Base-by-base conservation (phyloP, 495 filamentous ascomycete species). In the Tetracladium setigerum region DNA sequence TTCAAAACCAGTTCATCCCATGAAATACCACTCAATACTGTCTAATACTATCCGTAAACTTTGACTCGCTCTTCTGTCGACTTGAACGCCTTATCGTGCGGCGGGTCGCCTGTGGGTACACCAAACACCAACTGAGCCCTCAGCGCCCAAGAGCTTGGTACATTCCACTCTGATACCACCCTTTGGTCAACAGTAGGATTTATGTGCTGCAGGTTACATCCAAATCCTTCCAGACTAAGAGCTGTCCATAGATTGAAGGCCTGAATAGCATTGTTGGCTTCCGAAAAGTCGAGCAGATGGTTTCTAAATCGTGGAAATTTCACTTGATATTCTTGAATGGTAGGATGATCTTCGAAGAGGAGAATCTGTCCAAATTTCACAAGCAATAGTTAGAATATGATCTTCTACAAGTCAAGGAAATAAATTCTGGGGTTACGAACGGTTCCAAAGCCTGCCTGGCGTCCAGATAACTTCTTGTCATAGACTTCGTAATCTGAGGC, bases 151-250 rank as follows among this genome's bases (percentile, higher is more conserved):
- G 66, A 69, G 24, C 54, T 46, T 30, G 82, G 79, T n/a, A 85
- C 53, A 14, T 71, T 70, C 81, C 81, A 86, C 43, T 71, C 57
- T 51, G 69, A 62, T 37, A 66, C 60, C 9, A 79, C 75, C 61
- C 70, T 71, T 37, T 62, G 67, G 66, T 82, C 78, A 45, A 84
- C 62, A 43, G 81, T 61, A 2, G 81, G 70, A 69, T 82, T 82
- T 68, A 84, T 84, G 62, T 86, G 84, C 69, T 88, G 84, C 2
- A 88, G 72, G 67, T 79, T 86, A 62, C 73, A 77, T 37, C 82
- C 84, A 32, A 87, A 69, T 33, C 84, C 83, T 66, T 86, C 81
- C 46, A 75, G 70, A 63, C 82, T 77, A 32, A 88, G 68, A 0
- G 77, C 73, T 1, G 73, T 78, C 84, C 83, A 88, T 36, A 79